phyloP scores from a whole-genome alignment of 768 basidiomycete species.

The Inosperma sp. region DNA sequence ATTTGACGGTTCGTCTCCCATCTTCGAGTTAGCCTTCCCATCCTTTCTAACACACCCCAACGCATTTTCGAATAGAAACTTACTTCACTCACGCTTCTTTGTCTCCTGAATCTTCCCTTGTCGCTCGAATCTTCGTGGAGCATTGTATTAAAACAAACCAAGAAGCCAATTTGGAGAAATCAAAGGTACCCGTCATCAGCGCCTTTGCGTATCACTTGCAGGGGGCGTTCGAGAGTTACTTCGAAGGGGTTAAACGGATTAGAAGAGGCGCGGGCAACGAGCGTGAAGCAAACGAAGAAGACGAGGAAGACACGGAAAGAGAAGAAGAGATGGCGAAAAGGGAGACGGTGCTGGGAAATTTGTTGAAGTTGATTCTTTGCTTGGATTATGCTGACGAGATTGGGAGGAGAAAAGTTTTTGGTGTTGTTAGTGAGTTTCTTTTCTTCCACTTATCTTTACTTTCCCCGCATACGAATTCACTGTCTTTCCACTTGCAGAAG shows the following conservation, averaged over 20 bases:
- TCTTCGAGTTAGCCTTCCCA: background rate
- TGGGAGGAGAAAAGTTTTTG: conserved; percentile 85
- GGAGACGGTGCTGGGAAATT: conserved; percentile 75
- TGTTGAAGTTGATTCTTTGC: conserved; percentile 75
- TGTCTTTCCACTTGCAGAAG: too few species aligned
- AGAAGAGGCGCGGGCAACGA: conserved; percentile 38
- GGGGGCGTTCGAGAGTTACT: conserved; percentile 65
- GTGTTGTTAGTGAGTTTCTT: conserved; percentile 70
- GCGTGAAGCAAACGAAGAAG: conserved; percentile 32
- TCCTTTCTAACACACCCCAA: background rate
- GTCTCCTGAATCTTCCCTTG: conserved; percentile 75
- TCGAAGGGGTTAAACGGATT: too few species aligned
- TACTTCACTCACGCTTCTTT: conserved; percentile 78
- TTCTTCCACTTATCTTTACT: background rate
- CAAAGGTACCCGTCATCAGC: conserved; percentile 82
- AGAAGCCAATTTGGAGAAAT: conserved; percentile 61
- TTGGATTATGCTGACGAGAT: conserved; percentile 95
- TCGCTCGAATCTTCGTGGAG: conserved; percentile 83
- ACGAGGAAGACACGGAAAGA: conserved; percentile 43
- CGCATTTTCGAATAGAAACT: conserved; percentile 39
- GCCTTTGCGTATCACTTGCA: conserved; percentile 84
- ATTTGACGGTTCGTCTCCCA: conserved; percentile 59
- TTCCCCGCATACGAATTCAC: background rate
- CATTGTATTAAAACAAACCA: conserved; percentile 63
- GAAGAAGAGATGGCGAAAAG: conserved; percentile 59